Base-by-base conservation (phyloP, 495 filamentous ascomycete species). In the Trichoderma asperelloides region DNA sequence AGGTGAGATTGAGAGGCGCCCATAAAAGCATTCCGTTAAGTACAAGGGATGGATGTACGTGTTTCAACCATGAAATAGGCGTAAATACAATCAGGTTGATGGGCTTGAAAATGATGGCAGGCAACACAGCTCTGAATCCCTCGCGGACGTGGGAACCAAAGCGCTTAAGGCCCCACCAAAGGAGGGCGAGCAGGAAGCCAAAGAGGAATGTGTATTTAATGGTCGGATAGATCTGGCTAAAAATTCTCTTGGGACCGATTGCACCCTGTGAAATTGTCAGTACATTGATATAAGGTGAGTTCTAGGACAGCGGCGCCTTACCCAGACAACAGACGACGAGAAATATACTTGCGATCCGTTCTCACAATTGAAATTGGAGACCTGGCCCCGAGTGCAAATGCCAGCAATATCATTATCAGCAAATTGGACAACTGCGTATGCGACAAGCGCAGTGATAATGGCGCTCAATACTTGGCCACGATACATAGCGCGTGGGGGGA, bases 311-410 rank as follows among this genome's bases (percentile, higher is more conserved):
- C 7, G 12, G 28, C n/a, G 21, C 0, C 55, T 28, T 60, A 60
- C 78, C 78, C 78, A 80, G 33, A 80, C 75, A 2, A 80, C 76
- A n/a, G 78, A 75, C 3, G 78, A 74, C 0, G 78, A 79, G 69
- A 80, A 80, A 67, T 79, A 79, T 75, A 77, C 70, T 78, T 80
- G 64, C 74, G 68, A 16, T 72, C 74, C 37, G 78, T 78, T 60
- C 55, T 33, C 55, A 69, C 78, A 80, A 45, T 71, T 75, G 67
- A 79, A 79, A 12, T 73, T 72, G 67, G 74, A 76, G 0, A 77
- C 77, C 40, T 78, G 78, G 8, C 76, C 43, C 12, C 68, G 37
- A 12, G 78, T 79, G 73, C 78, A 80, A 3, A 80, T 70, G 41
- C 70, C 67, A 45, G 73, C 67, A 47, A 80, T 80, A 37, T 72